Conservation (phyloP, 2,329 filamentous ascomycete genomes). For the Cercospora sp. region DNA sequence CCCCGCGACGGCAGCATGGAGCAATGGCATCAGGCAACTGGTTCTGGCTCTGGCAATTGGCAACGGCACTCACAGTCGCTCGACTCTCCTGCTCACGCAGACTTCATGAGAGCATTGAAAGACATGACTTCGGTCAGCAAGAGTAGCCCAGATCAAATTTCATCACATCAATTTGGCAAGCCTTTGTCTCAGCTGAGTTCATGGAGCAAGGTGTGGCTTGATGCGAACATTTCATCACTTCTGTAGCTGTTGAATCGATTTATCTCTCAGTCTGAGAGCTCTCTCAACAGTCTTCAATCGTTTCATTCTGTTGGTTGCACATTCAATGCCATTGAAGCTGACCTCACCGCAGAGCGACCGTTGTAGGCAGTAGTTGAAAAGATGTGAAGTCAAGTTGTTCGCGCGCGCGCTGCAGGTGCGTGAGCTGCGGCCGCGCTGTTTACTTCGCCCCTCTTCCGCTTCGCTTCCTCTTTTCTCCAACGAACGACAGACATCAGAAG, state of each 20-base stretch:
- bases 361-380: not conserved
- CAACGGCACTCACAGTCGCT: not conserved
- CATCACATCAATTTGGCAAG: not conserved
- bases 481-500: not conserved
- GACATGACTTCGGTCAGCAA: not conserved
- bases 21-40: not conserved
- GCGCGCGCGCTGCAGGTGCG: not conserved
- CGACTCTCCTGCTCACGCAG: constrained; percentile 1
- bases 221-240: not conserved
- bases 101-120: not conserved
- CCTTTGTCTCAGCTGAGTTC: not conserved
- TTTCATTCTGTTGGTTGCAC: not conserved
- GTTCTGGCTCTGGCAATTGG: not conserved
- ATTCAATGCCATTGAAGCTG: not conserved
- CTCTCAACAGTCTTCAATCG: not conserved
- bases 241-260: not conserved
- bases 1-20: not conserved
- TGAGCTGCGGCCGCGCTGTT: not conserved
- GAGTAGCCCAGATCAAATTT: not conserved
- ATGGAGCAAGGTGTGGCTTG: not conserved
- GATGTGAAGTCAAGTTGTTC: not conserved
- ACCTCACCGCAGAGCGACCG: not conserved
- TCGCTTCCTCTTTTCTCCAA: not conserved
- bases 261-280: not conserved
- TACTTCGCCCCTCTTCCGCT: not conserved